phyloP scores from a whole-genome alignment of 73 alveolate species.

The Stentor coeruleus region DNA sequence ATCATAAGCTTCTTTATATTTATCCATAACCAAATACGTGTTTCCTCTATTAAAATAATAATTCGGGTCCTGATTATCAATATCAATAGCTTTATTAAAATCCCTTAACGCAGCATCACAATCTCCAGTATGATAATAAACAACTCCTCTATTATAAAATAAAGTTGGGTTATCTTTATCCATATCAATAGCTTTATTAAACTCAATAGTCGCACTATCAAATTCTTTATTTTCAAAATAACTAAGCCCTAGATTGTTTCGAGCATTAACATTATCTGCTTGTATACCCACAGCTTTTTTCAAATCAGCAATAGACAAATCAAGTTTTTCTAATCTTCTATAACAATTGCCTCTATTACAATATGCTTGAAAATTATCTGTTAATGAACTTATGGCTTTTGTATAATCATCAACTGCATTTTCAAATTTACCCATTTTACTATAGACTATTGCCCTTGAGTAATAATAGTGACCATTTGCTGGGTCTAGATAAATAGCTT shows the following conservation, averaged over 20 bases:
- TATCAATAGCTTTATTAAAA: slow-evolving; percentile 71
- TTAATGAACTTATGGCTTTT: slow-evolving; percentile 44
- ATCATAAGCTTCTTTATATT: slow-evolving; percentile 63
- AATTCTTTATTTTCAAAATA: slow-evolving; percentile 64
- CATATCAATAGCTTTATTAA: slow-evolving; percentile 64
- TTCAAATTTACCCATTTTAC: slow-evolving; percentile 54
- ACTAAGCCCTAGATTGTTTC: slow-evolving; percentile 78
- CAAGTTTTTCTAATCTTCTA: slow-evolving; percentile 57
- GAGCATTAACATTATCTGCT: slow-evolving; percentile 76
- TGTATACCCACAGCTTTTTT: slow-evolving; percentile 73
- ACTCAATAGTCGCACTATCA: slow-evolving; percentile 71
- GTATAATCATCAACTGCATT: slow-evolving; percentile 78
- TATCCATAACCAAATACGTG: slow-evolving; percentile 55
- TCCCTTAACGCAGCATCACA: slow-evolving; percentile 63
- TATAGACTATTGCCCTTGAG: slow-evolving; percentile 76
- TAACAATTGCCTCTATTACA: slow-evolving; percentile 74
- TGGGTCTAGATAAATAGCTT: slow-evolving; percentile 62
- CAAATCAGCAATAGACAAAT: slow-evolving; percentile 66
- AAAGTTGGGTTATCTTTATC: slow-evolving; percentile 65
- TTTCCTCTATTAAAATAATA: slow-evolving; percentile 80
- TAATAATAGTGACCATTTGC: slow-evolving; percentile 59
- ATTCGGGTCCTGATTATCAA: slow-evolving; percentile 64
- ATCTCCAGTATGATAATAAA: slow-evolving; percentile 63
- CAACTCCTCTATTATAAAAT: slow-evolving; percentile 69
- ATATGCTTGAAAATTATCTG: slow-evolving; percentile 56